Evolutionary conservation across 495 filamentous ascomycete species (phyloP).

Genomic region (Pyrenula massariospora): DNA sequence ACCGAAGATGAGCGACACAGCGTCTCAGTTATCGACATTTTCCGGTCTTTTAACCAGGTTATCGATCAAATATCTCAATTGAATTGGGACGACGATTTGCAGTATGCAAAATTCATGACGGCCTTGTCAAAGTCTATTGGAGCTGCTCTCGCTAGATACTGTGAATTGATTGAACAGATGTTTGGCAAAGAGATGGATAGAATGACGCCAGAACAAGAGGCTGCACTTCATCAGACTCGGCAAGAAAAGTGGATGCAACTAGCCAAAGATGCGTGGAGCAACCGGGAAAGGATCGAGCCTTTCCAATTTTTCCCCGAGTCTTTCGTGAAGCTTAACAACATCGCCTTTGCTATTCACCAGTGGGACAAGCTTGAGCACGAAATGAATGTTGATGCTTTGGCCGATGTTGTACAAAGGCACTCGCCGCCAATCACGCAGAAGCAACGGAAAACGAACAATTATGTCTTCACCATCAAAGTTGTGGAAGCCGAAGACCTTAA

Average conservation of each 20-base stretch:
- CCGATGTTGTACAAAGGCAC: constrained; percentile 62
- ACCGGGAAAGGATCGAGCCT: constrained; percentile 88
- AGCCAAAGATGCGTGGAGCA: constrained; percentile 90
- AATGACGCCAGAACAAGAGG: constrained; percentile 74
- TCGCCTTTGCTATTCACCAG: constrained; percentile 84
- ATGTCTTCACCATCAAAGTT: constrained; percentile 97
- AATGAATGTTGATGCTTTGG: constrained; percentile 89
- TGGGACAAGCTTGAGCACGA: constrained; percentile 81
- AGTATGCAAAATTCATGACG: constrained; percentile 96
- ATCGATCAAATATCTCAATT: constrained; percentile 76
- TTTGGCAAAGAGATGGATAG: constrained; percentile 93
- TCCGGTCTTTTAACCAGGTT: constrained; percentile 82
- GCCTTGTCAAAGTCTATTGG: constrained; percentile 81
- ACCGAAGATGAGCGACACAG: constrained; percentile 84
- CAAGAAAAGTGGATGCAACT: constrained; percentile 85
- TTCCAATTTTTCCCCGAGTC: constrained; percentile 98
- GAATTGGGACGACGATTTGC: constrained; percentile 85
- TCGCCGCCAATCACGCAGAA: constrained; percentile 43
- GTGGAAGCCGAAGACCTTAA: constrained; percentile 98
- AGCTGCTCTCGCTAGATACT: constrained; percentile 74
- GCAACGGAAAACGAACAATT: constrained; percentile 57
- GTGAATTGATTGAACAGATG: constrained; percentile 75
- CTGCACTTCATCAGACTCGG: constrained; percentile 61
- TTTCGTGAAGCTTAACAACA: constrained; percentile 94
- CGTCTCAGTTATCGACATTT: constrained; percentile 86